Evolutionary conservation across 75 land plant species (phyloP).

Genomic region (Isoetes taiwanensis): DNA sequence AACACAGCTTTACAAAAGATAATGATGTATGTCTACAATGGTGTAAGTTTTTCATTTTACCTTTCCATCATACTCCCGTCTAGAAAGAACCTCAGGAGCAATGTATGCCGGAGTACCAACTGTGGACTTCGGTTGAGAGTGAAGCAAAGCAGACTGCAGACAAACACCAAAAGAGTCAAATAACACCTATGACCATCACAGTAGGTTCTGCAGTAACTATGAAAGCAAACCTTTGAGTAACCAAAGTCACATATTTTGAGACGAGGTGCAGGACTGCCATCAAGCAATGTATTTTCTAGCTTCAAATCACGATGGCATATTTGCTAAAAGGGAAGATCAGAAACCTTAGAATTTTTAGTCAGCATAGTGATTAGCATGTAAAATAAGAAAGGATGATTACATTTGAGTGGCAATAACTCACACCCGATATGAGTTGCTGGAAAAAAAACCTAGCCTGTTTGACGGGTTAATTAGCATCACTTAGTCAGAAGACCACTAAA

Average conservation of each 20-base stretch:
- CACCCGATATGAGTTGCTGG: constrained; percentile 94
- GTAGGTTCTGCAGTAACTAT: not conserved
- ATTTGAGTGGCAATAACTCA: constrained; percentile 81
- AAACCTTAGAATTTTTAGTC: too few relatives aligned
- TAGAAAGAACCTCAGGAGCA: constrained; percentile 50
- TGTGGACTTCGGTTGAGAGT: constrained; percentile 47
- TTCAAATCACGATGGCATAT: constrained; percentile 62
- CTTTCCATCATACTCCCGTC: constrained; percentile 44
- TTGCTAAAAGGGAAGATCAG: constrained; percentile 22
- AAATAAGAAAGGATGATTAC: constrained; percentile 33
- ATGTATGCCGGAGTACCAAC: constrained; percentile 69
- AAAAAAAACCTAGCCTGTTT: constrained; percentile 86
- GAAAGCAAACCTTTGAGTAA: constrained; percentile 32
- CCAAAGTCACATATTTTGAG: constrained; percentile 62
- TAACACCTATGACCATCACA: not conserved
- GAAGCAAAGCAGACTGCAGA: constrained; percentile 40
- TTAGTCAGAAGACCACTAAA: too few relatives aligned
- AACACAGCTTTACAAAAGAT: not conserved
- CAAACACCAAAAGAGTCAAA: not conserved
- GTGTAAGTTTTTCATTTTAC: constrained; percentile 9
- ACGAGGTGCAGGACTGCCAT: constrained; percentile 58
- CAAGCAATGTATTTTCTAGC: constrained; percentile 52
- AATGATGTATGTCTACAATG: not conserved
- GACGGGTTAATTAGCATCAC: too few relatives aligned
- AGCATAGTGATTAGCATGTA: too few relatives aligned